Conservation (phyloP, 2,329 filamentous ascomycete species). For the Mycogone perniciosa region DNA sequence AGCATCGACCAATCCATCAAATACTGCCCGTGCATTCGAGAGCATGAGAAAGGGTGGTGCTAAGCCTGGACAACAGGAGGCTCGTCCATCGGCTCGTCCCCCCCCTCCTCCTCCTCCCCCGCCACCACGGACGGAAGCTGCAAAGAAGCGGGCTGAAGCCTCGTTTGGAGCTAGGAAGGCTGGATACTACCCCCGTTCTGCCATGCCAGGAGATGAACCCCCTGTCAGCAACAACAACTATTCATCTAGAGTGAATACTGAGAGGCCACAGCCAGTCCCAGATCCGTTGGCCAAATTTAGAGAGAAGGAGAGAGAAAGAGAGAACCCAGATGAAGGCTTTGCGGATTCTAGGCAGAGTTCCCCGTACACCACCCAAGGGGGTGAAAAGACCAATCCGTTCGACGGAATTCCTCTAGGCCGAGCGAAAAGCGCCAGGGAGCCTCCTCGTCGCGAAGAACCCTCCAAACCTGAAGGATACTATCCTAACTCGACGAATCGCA, state of each 20-base stretch:
- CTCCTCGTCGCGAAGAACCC: constrained; percentile 23
- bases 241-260: constrained; percentile 31
- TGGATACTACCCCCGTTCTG: constrained; percentile 45
- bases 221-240: constrained; percentile 46
- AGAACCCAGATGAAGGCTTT: constrained; percentile 27
- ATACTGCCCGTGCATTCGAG: constrained; percentile 37
- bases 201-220: constrained; percentile 45
- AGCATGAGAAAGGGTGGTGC: constrained; percentile 36
- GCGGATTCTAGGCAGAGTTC: constrained; percentile 49
- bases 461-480: constrained; percentile 17
- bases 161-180: constrained; percentile 46
- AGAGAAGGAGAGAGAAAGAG: constrained; percentile 21
- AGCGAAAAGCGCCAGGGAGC: constrained; percentile 40
- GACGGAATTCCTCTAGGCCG: constrained; percentile 40
- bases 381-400: constrained; percentile 54
- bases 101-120: constrained; percentile 32
- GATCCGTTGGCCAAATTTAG: constrained; percentile 45
- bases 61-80: constrained; percentile 21
- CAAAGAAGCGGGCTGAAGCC: constrained; percentile 48
- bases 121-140: constrained; percentile 44
- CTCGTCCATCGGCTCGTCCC: constrained; percentile 22
- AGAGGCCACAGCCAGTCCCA: constrained; percentile 26
- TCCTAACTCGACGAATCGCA: constrained; percentile 23
- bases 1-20: constrained; percentile 29
- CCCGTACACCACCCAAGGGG: constrained; percentile 49